Evolutionary conservation across 2,329 filamentous ascomycete genomes (phyloP).

Genomic region (Diaporthe aspalathi): DNA sequence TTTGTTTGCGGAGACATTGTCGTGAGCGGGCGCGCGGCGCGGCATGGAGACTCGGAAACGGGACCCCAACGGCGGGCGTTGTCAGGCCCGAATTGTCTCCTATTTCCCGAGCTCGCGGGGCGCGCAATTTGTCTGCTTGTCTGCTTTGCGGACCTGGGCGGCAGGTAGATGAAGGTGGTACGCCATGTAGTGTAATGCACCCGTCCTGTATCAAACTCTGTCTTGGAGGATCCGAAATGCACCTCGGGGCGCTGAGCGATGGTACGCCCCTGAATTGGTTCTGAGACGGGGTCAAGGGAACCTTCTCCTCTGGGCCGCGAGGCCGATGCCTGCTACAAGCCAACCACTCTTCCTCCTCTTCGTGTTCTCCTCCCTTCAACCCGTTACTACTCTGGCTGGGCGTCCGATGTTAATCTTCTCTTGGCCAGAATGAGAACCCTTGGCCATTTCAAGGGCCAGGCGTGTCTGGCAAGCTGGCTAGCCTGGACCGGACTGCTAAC

Average conservation of each 20-base stretch:
- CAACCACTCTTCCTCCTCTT: neutral
- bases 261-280: slow-evolving; percentile 20
- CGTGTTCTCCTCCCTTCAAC: neutral
- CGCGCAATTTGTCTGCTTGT: neutral
- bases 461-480: neutral
- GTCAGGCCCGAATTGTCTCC: neutral
- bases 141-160: neutral
- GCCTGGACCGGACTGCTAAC: neutral
- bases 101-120: slow-evolving; percentile 3
- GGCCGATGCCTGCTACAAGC: slow-evolving; percentile 5
- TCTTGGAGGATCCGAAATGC: slow-evolving; percentile 5
- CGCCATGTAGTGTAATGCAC: neutral
- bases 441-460: neutral
- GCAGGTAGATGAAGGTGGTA: slow-evolving; percentile 8
- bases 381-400: too few relatives aligned
- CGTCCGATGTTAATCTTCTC: neutral
- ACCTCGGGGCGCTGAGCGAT: neutral
- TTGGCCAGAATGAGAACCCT: neutral
- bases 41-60: neutral
- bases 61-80: slow-evolving; percentile 12
- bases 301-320: slow-evolving; percentile 10
- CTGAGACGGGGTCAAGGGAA: neutral
- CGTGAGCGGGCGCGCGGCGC: slow-evolving; percentile 3
- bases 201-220: slow-evolving; percentile 22
- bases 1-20: neutral